Evolutionary conservation across 2,329 filamentous ascomycete genomes (phyloP).

Genomic region (Tolypocladium cylindrosporum): DNA sequence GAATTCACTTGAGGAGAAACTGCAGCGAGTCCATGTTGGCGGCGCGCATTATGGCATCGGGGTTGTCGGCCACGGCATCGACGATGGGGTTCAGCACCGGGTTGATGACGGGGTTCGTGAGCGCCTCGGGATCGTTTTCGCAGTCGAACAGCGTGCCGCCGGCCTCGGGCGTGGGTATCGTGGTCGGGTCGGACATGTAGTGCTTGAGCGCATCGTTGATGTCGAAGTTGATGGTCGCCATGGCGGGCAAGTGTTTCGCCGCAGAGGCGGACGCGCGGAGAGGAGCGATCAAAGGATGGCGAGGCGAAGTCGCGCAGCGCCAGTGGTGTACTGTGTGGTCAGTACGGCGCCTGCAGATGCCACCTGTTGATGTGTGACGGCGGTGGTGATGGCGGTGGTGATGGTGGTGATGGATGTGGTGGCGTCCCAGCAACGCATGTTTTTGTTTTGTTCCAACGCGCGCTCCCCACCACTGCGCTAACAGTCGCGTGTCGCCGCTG

Average conservation of each 20-base stretch:
- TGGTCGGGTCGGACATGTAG: constrained; percentile 86
- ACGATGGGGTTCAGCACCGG: constrained; percentile 83
- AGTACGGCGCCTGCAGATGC: background rate
- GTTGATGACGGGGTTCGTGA: constrained; percentile 72
- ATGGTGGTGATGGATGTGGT: constrained; percentile 4
- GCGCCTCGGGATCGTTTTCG: constrained; percentile 80
- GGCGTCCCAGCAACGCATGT: constrained; percentile 11
- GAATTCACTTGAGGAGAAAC: constrained; percentile 89
- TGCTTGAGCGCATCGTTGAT: constrained; percentile 94
- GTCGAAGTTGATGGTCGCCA: constrained; percentile 79
- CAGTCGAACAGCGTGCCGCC: constrained; percentile 76
- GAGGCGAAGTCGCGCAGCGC: background rate
- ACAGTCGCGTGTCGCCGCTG: constrained; percentile 1
- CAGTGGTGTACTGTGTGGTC: background rate
- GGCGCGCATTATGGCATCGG: constrained; percentile 73
- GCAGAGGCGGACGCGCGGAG: constrained; percentile 6
- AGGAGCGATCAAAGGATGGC: background rate
- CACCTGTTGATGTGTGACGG: constrained; percentile 2
- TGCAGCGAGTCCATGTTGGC: constrained; percentile 85
- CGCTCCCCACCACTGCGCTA: constrained; percentile 10
- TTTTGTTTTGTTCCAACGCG: constrained; percentile 23
- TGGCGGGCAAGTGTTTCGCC: constrained; percentile 26
- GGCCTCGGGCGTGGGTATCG: constrained; percentile 78
- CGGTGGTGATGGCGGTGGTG: constrained; percentile 7
- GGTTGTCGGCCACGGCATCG: constrained; percentile 83